phyloP scores from a whole-genome alignment of 179 eudicot species.

The Actinidia polygama region DNA sequence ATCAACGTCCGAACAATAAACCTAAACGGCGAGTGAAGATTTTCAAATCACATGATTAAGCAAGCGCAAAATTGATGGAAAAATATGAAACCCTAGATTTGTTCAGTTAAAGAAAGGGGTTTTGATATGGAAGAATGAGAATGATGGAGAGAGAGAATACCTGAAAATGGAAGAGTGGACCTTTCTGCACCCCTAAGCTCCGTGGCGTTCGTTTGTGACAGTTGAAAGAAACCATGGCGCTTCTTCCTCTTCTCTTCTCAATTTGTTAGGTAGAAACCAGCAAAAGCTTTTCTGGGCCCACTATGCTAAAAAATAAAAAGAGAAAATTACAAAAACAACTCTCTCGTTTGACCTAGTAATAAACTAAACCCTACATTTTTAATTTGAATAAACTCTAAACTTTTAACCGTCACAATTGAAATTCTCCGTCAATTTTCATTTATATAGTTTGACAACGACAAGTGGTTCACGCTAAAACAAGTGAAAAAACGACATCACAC shows the following conservation, averaged over 20 bases:
- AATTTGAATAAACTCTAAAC: too few species aligned
- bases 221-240: neutral
- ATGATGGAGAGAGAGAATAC: neutral
- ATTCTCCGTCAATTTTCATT: too few species aligned
- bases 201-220: neutral
- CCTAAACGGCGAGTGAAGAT: too few species aligned
- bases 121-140: neutral
- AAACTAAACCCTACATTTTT: too few species aligned
- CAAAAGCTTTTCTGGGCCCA: neutral
- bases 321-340: too few species aligned
- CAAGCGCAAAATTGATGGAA: neutral
- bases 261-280: neutral
- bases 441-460: too few species aligned
- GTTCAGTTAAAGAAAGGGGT: neutral
- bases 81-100: neutral
- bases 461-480: too few species aligned
- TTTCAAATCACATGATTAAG: too few species aligned
- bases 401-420: too few species aligned
- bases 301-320: too few species aligned
- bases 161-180: neutral
- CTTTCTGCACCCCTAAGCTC: neutral
- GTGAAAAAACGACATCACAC: too few species aligned
- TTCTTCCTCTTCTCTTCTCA: neutral
- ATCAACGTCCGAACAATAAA: neutral
- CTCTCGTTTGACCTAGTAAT: too few species aligned